Evolutionary conservation across 768 basidiomycete species (phyloP).

Genomic region (Mrakia gelida): DNA sequence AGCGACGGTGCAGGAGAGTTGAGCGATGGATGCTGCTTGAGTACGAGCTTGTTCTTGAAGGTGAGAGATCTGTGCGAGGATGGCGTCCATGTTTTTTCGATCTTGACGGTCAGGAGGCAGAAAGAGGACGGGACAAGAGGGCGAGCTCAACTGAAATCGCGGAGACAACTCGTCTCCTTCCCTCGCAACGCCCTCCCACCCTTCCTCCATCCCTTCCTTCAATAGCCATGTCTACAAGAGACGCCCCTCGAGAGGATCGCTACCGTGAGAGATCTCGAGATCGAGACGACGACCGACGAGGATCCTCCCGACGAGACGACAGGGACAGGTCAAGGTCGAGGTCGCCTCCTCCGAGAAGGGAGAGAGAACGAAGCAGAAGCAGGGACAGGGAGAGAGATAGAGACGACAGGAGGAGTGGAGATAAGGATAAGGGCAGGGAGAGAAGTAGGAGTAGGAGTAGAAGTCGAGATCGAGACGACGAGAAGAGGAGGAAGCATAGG

Average conservation of each 20-base stretch:
- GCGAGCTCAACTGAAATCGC: too few species aligned
- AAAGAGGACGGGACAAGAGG: too few species aligned
- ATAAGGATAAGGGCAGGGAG: not conserved
- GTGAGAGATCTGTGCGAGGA: too few species aligned
- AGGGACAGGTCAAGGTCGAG: conserved; percentile 9
- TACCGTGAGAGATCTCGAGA: conserved; percentile 1
- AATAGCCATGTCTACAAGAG: not conserved
- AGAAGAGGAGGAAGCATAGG: conserved; percentile 18
- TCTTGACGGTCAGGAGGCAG: too few species aligned
- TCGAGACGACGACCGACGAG: conserved; percentile 11
- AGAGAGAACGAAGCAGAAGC: not conserved
- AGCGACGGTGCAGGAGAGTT: too few species aligned
- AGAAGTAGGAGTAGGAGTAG: conserved; percentile 17
- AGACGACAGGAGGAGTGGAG: not conserved
- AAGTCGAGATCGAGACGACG: not conserved
- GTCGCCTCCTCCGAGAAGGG: conserved; percentile 8
- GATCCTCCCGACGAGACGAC: conserved; percentile 12
- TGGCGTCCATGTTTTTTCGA: too few species aligned
- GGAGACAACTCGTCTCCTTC: too few species aligned
- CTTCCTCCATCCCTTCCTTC: not conserved
- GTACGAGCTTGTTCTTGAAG: too few species aligned
- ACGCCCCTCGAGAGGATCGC: not conserved
- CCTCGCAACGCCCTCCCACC: too few species aligned
- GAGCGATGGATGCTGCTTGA: too few species aligned
- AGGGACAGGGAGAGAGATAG: not conserved